Percentiles rank a stretch among this genome's conserved stretches.
Evolutionary conservation across 495 filamentous ascomycete genomes (phyloP).

Genomic region (Aspergillus hancockii): DNA sequence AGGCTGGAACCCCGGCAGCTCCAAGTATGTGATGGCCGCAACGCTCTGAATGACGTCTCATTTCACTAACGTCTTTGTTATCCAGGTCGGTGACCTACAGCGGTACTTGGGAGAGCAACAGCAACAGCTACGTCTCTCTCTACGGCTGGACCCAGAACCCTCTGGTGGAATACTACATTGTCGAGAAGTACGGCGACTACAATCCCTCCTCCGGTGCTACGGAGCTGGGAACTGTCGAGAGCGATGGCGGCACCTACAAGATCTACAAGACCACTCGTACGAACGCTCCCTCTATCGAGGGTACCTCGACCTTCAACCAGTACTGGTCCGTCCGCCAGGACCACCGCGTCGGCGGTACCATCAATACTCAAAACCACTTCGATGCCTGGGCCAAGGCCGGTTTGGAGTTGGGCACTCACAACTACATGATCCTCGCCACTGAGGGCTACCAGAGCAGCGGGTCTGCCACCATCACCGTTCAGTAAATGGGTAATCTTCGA

Average conservation of each 20-base stretch:
- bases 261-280: constrained; percentile 58
- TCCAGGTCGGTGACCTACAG: constrained; percentile 53
- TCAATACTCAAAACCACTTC: constrained; percentile 60
- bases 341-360: constrained; percentile 54
- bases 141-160: constrained; percentile 66
- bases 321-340: constrained; percentile 60
- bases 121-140: constrained; percentile 59
- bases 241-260: constrained; percentile 64
- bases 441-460: constrained; percentile 60
- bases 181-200: constrained; percentile 57
- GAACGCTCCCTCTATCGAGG: constrained; percentile 60
- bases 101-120: constrained; percentile 53
- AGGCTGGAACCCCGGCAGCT: constrained; percentile 58
- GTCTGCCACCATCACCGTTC: constrained; percentile 48
- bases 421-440: constrained; percentile 61
- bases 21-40: constrained; percentile 28
- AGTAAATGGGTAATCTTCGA: background rate
- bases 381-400: constrained; percentile 54
- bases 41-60: background rate
- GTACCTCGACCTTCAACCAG: constrained; percentile 62
- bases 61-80: background rate
- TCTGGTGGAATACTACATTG: constrained; percentile 64
- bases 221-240: constrained; percentile 54
- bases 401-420: constrained; percentile 50
- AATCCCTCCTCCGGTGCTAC: constrained; percentile 47